phyloP scores from a whole-genome alignment of 2,329 filamentous ascomycete genomes.

The Aspergillus versicolor region DNA sequence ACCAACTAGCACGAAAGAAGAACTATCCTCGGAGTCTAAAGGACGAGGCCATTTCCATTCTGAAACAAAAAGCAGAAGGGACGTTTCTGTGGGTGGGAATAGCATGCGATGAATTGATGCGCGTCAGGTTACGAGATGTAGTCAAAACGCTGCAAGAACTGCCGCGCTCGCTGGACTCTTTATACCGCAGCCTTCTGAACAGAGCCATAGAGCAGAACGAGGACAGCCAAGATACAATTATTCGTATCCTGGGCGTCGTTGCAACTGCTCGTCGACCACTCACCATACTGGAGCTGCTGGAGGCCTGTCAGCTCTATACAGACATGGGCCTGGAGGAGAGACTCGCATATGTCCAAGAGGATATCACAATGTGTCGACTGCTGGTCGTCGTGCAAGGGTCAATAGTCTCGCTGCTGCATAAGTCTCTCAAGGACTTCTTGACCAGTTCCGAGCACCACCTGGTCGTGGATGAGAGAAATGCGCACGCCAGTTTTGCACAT shows the following conservation, averaged over 20 bases:
- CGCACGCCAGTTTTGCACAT: background rate
- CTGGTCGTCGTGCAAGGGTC: slow-evolving; percentile 1
- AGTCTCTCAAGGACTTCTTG: slow-evolving; percentile 12
- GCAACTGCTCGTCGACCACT: slow-evolving; percentile 1
- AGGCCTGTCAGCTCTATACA: slow-evolving; percentile 1
- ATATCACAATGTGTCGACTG: slow-evolving; percentile 9
- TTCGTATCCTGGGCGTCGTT: slow-evolving; percentile 2
- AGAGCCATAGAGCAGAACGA: background rate
- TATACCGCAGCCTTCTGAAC: slow-evolving; percentile 8
- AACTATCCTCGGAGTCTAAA: slow-evolving; percentile 1
- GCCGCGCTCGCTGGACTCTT: background rate
- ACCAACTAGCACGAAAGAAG: slow-evolving; percentile 12
- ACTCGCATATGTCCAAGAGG: background rate
- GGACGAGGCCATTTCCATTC: slow-evolving; percentile 5
- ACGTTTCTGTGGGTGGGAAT: slow-evolving; percentile 21
- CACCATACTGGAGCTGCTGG: background rate
- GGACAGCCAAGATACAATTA: background rate
- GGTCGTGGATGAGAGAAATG: background rate
- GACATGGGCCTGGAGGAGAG: slow-evolving; percentile 1
- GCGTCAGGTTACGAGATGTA: background rate
- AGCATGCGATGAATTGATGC: slow-evolving; percentile 12
- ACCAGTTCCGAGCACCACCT: background rate
- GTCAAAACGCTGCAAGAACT: background rate
- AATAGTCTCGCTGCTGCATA: background rate
- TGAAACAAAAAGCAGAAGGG: slow-evolving; percentile 18